phyloP scores from a whole-genome alignment of 169 alveolate genomes.

The Plasmodium reichenowi region DNA sequence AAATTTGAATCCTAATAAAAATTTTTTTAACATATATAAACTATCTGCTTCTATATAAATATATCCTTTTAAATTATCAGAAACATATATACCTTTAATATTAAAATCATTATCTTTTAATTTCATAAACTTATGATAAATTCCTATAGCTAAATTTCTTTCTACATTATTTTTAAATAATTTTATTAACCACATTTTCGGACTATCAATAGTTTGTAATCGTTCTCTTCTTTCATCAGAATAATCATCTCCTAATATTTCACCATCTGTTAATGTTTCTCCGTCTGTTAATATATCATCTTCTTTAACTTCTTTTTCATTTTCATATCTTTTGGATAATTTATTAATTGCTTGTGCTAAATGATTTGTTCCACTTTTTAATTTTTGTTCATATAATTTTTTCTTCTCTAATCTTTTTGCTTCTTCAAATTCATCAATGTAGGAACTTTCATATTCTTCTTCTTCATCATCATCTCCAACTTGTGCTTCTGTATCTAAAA shows the following conservation, averaged over 20 bases:
- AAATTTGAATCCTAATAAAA: slow-evolving; percentile 86
- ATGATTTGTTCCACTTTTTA: slow-evolving; percentile 89
- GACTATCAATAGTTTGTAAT: slow-evolving; percentile 80
- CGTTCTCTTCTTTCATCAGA: slow-evolving; percentile 46
- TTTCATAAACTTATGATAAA: slow-evolving; percentile 85
- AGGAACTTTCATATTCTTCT: slow-evolving; percentile 89
- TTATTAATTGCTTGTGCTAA: slow-evolving; percentile 89
- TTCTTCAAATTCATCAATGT: slow-evolving; percentile 86
- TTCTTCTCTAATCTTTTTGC: slow-evolving; percentile 83
- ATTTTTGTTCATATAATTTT: slow-evolving; percentile 76
- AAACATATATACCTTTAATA: slow-evolving; percentile 87
- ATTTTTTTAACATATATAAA: slow-evolving; percentile 83
- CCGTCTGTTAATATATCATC: slow-evolving; percentile 82
- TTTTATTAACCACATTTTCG: slow-evolving; percentile 89
- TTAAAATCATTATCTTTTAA: slow-evolving; percentile 84
- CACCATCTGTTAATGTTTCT: slow-evolving; percentile 81
- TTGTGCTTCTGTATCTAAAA: slow-evolving; percentile 90
- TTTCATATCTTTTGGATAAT: slow-evolving; percentile 87
- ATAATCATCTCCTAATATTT: slow-evolving; percentile 62
- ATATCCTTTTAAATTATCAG: slow-evolving; percentile 86
- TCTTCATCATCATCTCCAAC: slow-evolving; percentile 86
- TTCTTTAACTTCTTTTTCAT: slow-evolving; percentile 81
- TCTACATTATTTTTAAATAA: slow-evolving; percentile 82
- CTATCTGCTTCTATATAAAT: slow-evolving; percentile 90
- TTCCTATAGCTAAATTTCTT: slow-evolving; percentile 85